phyloP scores from a whole-genome alignment of 1,284 basidiomycete species.

The Taiwanofungus camphoratus region DNA sequence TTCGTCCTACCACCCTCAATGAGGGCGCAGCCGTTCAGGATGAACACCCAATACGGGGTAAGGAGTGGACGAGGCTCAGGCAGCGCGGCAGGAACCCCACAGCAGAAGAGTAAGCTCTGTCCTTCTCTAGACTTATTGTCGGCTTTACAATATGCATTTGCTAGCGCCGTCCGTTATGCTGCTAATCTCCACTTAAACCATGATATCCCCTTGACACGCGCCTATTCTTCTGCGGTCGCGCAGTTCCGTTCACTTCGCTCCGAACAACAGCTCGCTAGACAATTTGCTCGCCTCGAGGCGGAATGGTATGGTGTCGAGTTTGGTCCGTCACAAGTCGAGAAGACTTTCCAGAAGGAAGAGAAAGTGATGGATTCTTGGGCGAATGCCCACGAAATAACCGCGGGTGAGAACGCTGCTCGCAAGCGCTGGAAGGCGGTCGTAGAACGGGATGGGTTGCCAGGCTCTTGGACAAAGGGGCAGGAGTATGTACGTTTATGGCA shows the following conservation, averaged over 20 bases:
- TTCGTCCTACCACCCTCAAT: conserved; percentile 74
- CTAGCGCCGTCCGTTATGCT: conserved; percentile 77
- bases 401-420: conserved; percentile 54
- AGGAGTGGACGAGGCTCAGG: conserved; percentile 67
- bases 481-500: conserved; percentile 69
- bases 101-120: conserved; percentile 77
- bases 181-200: conserved; percentile 73
- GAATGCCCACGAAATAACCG: conserved; percentile 48
- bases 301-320: conserved; percentile 73
- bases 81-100: conserved; percentile 82
- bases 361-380: conserved; percentile 55
- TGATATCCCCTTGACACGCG: conserved; percentile 64
- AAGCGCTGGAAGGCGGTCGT: conserved; percentile 74
- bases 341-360: conserved; percentile 58
- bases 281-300: conserved; percentile 79
- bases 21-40: conserved; percentile 60
- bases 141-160: conserved; percentile 6
- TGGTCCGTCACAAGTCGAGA: conserved; percentile 54
- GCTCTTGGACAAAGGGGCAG: conserved; percentile 62
- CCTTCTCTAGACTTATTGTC: background rate
- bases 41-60: conserved; percentile 53
- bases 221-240: conserved; percentile 75
- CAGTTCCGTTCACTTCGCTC: conserved; percentile 87
- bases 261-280: conserved; percentile 74
- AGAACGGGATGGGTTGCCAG: conserved; percentile 36